Evolutionary conservation across 1,139 yeast species (phyloP).

Genomic region (Taiozyma sp.): DNA sequence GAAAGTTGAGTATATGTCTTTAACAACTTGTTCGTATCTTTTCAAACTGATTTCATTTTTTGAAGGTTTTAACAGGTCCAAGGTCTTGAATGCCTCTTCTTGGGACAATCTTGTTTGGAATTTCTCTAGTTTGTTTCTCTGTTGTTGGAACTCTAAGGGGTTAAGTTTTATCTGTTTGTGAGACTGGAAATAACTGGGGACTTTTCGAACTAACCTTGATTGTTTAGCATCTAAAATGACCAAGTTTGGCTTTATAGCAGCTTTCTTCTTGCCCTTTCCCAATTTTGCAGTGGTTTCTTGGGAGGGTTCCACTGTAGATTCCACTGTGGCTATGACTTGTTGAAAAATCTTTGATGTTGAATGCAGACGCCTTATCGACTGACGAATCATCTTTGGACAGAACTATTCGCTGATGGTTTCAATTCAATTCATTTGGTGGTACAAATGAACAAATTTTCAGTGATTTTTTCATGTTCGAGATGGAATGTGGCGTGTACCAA

Average conservation of each 20-base stretch:
- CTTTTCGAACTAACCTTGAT: conserved; percentile 12
- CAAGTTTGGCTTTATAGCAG: conserved; percentile 18
- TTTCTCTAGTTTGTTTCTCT: conserved; percentile 2
- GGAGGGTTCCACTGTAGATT: no score
- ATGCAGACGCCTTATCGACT: background rate
- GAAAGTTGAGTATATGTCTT: conserved; percentile 24
- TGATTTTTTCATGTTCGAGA: background rate
- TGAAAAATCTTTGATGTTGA: background rate
- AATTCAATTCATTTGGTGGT: no score
- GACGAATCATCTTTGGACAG: background rate
- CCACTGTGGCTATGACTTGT: background rate
- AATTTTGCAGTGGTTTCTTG: background rate
- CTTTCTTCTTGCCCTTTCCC: conserved; percentile 20
- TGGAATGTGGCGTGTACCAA: background rate
- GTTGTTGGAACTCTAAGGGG: conserved; percentile 1
- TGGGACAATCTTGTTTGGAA: conserved; percentile 14
- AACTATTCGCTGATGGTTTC: no score
- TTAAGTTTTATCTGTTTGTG: background rate
- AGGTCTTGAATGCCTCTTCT: conserved; percentile 26
- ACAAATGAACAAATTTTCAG: background rate
- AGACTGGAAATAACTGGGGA: conserved; percentile 1
- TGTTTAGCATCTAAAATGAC: conserved; percentile 20
- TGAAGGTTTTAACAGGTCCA: conserved; percentile 27
- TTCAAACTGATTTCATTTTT: conserved; percentile 22
- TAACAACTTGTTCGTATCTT: conserved; percentile 25